Conservation (phyloP, 148 eudicot species). For the Chenopodium berlandieri region DNA sequence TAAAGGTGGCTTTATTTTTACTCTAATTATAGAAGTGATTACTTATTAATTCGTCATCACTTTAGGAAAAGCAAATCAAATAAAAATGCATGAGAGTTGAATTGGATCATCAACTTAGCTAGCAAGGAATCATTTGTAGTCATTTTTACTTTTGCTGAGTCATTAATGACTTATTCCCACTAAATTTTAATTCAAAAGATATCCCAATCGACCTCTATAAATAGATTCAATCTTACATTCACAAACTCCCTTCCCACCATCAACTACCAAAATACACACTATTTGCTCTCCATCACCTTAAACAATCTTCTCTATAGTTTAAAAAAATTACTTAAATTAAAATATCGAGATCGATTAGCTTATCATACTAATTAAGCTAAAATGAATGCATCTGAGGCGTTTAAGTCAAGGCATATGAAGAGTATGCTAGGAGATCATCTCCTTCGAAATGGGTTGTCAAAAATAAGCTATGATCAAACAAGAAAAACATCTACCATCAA, state of each 20-base stretch:
- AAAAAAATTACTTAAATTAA: neutral
- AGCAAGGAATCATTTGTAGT: conserved; percentile 7
- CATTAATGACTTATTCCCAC: neutral
- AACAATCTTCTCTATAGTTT: neutral
- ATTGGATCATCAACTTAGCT: neutral
- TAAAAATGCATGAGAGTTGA: neutral
- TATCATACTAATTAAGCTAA: neutral
- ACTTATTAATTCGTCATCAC: neutral
- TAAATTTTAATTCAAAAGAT: neutral
- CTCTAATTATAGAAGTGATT: neutral
- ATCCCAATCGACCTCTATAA: neutral
- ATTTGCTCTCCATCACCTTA: neutral
- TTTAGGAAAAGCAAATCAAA: neutral
- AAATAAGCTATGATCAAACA: conserved; percentile 15
- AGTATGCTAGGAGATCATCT: conserved; percentile 27
- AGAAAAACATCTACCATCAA: conserved; percentile 13
- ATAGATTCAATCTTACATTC: neutral
- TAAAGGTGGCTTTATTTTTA: too few species aligned
- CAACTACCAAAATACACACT: neutral
- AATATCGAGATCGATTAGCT: too few species aligned
- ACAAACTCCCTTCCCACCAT: conserved; percentile 1
- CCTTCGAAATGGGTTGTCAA: conserved; percentile 25
- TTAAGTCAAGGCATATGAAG: conserved; percentile 19
- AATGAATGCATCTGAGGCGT: conserved; percentile 25
- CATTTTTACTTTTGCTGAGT: neutral